A percentile compares a stretch with the other conserved stretches of the same genome.
Evolutionary conservation across 352 stramenopile species (phyloP).

Genomic region (Pythium aquatile): DNA sequence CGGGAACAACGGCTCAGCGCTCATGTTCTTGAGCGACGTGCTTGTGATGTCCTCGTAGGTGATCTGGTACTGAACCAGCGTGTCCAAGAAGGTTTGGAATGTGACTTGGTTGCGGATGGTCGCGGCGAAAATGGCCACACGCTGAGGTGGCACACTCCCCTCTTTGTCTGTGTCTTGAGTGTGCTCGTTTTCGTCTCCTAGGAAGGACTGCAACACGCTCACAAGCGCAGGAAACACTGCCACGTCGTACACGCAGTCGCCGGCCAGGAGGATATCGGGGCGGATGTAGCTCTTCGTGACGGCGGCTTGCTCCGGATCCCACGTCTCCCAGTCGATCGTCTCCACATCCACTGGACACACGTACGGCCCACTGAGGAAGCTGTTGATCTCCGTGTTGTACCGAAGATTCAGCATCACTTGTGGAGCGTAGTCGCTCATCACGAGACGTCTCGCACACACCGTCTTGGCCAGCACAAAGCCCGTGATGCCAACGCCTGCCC

Average conservation of each 20-base stretch:
- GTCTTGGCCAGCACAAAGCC: constrained; percentile 54
- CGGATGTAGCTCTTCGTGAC: constrained; percentile 20
- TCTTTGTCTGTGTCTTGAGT: neutral
- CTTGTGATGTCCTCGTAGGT: constrained; percentile 64
- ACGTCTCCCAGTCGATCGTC: constrained; percentile 71
- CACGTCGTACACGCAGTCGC: constrained; percentile 80
- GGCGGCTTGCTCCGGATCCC: constrained; percentile 36
- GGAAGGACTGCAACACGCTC: constrained; percentile 55
- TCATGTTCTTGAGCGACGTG: constrained; percentile 41
- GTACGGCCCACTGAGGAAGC: constrained; percentile 28
- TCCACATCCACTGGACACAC: constrained; percentile 52
- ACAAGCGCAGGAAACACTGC: constrained; percentile 54
- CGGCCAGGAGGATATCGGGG: constrained; percentile 63
- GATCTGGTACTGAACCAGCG: constrained; percentile 49
- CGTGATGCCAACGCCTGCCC: constrained; percentile 71
- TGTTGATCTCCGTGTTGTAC: constrained; percentile 83
- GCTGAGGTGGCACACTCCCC: constrained; percentile 16
- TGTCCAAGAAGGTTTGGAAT: constrained; percentile 72
- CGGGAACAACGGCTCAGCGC: constrained; percentile 34
- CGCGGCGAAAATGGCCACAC: constrained; percentile 67
- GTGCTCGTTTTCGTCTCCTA: constrained; percentile 22
- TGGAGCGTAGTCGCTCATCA: constrained; percentile 77
- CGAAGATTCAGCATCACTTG: constrained; percentile 83
- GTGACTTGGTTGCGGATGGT: constrained; percentile 77
- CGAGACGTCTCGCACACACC: constrained; percentile 34